Conservation (phyloP, 192 early-diverging fungal genomes). For the Backusella luteola region DNA sequence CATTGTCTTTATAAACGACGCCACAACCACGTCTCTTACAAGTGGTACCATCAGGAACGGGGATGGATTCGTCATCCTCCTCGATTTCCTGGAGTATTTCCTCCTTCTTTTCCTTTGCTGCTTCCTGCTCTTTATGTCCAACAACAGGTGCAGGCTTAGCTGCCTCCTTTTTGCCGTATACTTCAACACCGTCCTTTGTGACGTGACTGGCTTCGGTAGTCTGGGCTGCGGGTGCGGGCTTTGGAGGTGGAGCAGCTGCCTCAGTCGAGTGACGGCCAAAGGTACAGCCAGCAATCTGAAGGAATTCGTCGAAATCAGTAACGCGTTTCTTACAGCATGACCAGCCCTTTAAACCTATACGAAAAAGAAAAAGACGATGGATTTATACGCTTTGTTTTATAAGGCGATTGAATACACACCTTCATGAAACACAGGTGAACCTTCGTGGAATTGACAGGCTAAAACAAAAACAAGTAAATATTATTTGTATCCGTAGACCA, state of each 20-base stretch:
- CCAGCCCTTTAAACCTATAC: constrained; percentile 78
- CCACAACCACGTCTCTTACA: constrained; percentile 88
- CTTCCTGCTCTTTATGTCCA: constrained; percentile 27
- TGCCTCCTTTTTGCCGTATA: constrained; percentile 36
- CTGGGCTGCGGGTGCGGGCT: constrained; percentile 27
- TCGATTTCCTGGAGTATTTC: constrained; percentile 41
- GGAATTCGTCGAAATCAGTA: constrained; percentile 89
- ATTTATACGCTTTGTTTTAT: neutral
- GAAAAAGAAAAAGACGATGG: neutral
- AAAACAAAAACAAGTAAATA: neutral
- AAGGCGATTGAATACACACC: constrained; percentile 49
- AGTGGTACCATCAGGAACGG: constrained; percentile 65
- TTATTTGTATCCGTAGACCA: neutral
- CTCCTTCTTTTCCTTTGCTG: constrained; percentile 55
- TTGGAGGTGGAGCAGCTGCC: constrained; percentile 17
- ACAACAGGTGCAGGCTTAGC: constrained; percentile 26
- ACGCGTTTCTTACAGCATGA: constrained; percentile 91
- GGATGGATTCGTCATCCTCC: constrained; percentile 73
- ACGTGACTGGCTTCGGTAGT: constrained; percentile 27
- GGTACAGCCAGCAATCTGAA: constrained; percentile 86
- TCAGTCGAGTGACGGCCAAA: constrained; percentile 67
- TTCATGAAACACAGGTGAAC: constrained; percentile 94
- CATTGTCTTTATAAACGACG: constrained; percentile 60
- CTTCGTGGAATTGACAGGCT: constrained; percentile 87
- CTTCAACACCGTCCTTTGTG: constrained; percentile 34